Conservation (phyloP, 208 protist genomes). For the Leishmania turanica region DNA sequence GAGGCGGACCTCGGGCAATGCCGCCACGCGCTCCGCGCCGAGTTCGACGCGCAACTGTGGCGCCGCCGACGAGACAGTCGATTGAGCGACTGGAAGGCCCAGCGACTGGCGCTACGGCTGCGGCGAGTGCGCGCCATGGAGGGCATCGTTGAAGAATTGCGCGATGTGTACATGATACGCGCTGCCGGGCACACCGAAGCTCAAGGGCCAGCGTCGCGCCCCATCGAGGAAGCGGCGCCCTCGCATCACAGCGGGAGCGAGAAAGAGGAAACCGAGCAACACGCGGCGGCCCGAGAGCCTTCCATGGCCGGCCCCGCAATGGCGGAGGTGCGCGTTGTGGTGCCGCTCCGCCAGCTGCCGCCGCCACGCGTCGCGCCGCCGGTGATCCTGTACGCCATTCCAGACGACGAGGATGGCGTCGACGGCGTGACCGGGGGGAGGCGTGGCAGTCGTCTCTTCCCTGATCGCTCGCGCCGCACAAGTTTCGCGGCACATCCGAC, state of each 20-base stretch:
- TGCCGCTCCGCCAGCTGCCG: constrained; percentile 23
- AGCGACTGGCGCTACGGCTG: constrained; percentile 52
- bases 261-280: constrained; percentile 8
- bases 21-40: constrained; percentile 31
- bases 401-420: background rate
- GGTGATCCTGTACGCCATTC: constrained; percentile 23
- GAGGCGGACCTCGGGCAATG: constrained; percentile 31
- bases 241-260: background rate
- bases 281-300: background rate
- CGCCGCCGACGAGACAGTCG: constrained; percentile 34
- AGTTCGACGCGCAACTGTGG: constrained; percentile 40
- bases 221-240: background rate
- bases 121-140: constrained; percentile 49
- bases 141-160: constrained; percentile 50
- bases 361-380: constrained; percentile 12
- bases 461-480: constrained; percentile 19
- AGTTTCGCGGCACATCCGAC: constrained; percentile 29
- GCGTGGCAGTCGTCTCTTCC: background rate
- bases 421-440: background rate
- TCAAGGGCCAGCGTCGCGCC: background rate
- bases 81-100: constrained; percentile 61
- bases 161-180: constrained; percentile 44
- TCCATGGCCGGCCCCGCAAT: background rate
- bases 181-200: constrained; percentile 6
- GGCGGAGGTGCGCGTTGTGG: constrained; percentile 2